These are phyloP conservation scores for Cyberlindnera suaveolens DNA, from an alignment of 805 yeast species.

Conservation along the genomic window DNA sequence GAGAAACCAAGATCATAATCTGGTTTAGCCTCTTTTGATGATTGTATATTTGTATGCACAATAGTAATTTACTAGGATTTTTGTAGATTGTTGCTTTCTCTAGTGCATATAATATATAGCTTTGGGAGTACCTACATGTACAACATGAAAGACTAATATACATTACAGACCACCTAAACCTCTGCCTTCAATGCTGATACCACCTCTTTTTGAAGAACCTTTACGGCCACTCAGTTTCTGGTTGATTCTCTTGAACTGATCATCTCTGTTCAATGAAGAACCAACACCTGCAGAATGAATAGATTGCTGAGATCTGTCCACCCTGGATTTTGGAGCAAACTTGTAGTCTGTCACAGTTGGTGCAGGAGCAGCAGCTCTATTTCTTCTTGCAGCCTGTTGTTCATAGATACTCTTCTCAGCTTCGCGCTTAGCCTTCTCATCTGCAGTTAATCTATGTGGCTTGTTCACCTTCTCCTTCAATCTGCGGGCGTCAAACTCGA, in stretches of 20 bases:
- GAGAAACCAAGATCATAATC: constrained; percentile 99
- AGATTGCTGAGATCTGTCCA: constrained; percentile 33
- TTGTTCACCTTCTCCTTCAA: constrained; percentile 10
- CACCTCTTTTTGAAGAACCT: constrained; percentile 44
- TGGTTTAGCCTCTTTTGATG: constrained; percentile 1
- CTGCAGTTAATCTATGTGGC: constrained; percentile 4
- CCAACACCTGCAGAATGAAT: constrained; percentile 41
- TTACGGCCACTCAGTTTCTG: constrained; percentile 28
- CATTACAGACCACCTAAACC: constrained; percentile 3
- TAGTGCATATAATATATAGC: no score
- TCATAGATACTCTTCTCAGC: constrained; percentile 63
- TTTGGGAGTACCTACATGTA: not conserved
- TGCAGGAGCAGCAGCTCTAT: constrained; percentile 94
- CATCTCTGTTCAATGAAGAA: constrained; percentile 54
- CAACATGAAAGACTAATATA: not conserved
- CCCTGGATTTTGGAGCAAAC: constrained; percentile 77
- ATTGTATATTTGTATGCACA: constrained; percentile 26
- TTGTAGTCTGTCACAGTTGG: constrained; percentile 84
- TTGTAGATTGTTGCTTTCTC: no score
- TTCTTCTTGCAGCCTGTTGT: constrained; percentile 84
- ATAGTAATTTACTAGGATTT: constrained; percentile 4
- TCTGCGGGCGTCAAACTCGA: constrained; percentile 51
- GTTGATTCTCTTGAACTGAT: constrained; percentile 75
- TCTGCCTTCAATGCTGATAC: constrained; percentile 63
- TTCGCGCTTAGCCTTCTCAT: constrained; percentile 17